Evolutionary conservation across 306 rosid genomes (phyloP).

Genomic region (Acacia confusa): DNA sequence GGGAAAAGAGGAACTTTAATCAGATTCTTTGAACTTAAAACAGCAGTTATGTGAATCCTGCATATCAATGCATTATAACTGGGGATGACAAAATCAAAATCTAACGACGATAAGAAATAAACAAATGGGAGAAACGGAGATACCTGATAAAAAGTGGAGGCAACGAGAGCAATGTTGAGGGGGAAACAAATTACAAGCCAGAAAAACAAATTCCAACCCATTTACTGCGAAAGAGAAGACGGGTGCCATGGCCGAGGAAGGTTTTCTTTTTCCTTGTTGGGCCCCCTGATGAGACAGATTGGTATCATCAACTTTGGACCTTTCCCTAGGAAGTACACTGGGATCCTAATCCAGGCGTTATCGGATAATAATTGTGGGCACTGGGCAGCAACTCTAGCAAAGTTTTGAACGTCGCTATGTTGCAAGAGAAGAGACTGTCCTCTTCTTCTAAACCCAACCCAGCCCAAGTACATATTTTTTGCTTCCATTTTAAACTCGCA

Average conservation of each 20-base stretch:
- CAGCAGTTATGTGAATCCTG: not conserved
- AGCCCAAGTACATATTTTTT: not conserved
- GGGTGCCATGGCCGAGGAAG: not conserved
- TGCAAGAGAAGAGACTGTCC: too few species aligned
- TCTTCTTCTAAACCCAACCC: too few species aligned
- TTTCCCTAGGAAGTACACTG: too few species aligned
- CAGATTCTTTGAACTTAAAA: constrained; percentile 7
- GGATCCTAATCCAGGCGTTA: too few species aligned
- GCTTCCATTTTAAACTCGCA: not conserved
- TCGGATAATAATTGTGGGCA: too few species aligned
- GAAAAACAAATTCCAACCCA: constrained; percentile 52
- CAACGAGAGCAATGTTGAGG: constrained; percentile 66
- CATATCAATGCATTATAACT: too few species aligned
- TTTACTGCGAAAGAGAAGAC: not conserved
- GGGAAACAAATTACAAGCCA: constrained; percentile 70
- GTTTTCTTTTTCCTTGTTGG: not conserved
- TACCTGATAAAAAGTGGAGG: constrained; percentile 80
- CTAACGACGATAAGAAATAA: not conserved
- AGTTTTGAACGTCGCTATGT: too few species aligned
- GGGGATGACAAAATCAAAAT: not conserved
- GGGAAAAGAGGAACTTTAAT: not conserved
- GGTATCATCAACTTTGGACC: not conserved
- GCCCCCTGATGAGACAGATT: too few species aligned
- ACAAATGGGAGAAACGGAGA: not conserved
- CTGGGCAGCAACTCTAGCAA: too few species aligned